A percentile compares a stretch with the other conserved stretches of the same genome.
Conservation (phyloP, 805 yeast species). For the Maudiozyma turicensis region DNA sequence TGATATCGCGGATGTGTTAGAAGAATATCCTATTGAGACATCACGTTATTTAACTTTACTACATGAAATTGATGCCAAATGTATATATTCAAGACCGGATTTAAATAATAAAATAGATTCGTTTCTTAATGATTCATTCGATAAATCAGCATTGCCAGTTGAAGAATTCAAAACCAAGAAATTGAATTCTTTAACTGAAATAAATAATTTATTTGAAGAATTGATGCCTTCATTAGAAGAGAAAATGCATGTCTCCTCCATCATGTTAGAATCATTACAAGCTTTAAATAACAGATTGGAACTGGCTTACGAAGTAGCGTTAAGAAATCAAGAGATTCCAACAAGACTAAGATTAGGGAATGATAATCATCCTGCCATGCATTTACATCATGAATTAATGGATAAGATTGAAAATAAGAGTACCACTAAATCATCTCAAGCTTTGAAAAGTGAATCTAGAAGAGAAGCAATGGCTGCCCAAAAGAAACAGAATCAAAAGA, state of each 20-base stretch:
- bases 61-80: conserved; percentile 92
- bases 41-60: conserved; percentile 77
- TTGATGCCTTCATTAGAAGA: conserved; percentile 90
- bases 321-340: conserved; percentile 68
- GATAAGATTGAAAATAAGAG: conserved; percentile 21
- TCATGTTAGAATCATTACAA: conserved; percentile 69
- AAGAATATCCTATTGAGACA: conserved; percentile 78
- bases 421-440: conserved; percentile 46
- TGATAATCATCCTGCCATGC: conserved; percentile 83
- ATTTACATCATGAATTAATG: conserved; percentile 30
- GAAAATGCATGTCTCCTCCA: conserved; percentile 93
- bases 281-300: conserved; percentile 66
- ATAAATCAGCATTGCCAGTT: background rate
- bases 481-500: conserved; percentile 24
- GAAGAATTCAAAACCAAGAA: conserved; percentile 9
- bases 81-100: conserved; percentile 63
- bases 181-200: conserved; percentile 22
- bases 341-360: conserved; percentile 68
- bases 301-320: conserved; percentile 67
- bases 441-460: conserved; percentile 73
- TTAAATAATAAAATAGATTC: conserved; percentile 35
- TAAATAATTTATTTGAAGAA: conserved; percentile 43
- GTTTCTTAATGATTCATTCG: conserved; percentile 9
- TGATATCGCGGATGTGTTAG: conserved; percentile 83
- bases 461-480: conserved; percentile 90